These are phyloP conservation scores for Yamadazyma kitorensis DNA, from an alignment of 805 yeast species.

Conservation along the genomic window DNA sequence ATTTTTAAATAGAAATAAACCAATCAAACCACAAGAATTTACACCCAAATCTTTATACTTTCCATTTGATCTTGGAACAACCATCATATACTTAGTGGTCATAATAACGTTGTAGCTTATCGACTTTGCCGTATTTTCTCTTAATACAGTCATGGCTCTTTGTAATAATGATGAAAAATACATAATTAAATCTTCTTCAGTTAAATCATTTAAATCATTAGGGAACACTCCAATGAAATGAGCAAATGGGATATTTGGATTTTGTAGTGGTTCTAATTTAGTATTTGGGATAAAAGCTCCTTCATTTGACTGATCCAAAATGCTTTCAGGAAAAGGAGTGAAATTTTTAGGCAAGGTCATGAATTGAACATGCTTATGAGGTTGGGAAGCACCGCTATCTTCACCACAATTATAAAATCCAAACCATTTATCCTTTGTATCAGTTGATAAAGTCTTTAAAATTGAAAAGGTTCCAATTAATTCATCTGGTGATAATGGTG, in stretches of 20 bases:
- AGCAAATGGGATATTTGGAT: constrained; percentile 67
- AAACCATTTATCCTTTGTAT: constrained; percentile 49
- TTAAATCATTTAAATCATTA: constrained; percentile 29
- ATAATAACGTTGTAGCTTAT: constrained; percentile 78
- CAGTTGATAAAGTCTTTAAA: constrained; percentile 47
- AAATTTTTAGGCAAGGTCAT: constrained; percentile 63
- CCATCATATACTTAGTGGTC: constrained; percentile 79
- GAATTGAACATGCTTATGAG: constrained; percentile 90
- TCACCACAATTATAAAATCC: constrained; percentile 90
- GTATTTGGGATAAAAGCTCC: constrained; percentile 52
- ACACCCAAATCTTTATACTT: constrained; percentile 57
- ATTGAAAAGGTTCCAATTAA: constrained; percentile 56
- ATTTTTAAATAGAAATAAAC: constrained; percentile 73
- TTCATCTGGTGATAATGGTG: constrained; percentile 72
- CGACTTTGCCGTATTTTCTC: constrained; percentile 44
- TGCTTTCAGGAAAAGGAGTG: constrained; percentile 52
- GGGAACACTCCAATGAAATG: constrained; percentile 75
- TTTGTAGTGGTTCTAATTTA: constrained; percentile 57
- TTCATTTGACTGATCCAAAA: constrained; percentile 40
- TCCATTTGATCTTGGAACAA: constrained; percentile 75
- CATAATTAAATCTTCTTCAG: constrained; percentile 60
- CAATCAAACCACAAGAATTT: constrained; percentile 79
- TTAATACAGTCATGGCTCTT: constrained; percentile 63
- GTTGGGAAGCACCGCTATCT: constrained; percentile 89
- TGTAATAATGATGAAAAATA: constrained; percentile 71